Conservation (phyloP, 441 rosid species). For the Croton setiger region DNA sequence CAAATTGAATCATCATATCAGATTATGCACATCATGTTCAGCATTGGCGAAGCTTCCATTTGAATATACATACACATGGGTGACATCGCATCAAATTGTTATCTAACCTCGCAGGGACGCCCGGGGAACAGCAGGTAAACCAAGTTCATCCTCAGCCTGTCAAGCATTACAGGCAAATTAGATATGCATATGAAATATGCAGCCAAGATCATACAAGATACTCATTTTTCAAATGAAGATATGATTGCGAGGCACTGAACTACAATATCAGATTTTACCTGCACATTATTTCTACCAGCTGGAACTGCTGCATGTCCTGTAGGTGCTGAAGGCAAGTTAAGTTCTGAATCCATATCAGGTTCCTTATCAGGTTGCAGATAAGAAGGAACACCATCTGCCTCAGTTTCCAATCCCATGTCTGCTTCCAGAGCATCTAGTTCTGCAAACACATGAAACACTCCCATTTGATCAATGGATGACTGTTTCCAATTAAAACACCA, state of each 20-base stretch:
- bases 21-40: constrained; percentile 19
- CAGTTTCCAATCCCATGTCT: constrained; percentile 87
- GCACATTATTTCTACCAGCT: constrained; percentile 53
- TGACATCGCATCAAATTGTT: constrained; percentile 2
- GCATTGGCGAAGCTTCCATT: constrained; percentile 15
- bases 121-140: constrained; percentile 83
- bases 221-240: constrained; percentile 2
- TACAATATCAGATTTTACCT: constrained; percentile 39
- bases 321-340: constrained; percentile 88
- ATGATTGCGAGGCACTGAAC: background rate
- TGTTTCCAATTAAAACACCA: background rate
- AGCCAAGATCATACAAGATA: too few relatives aligned
- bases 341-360: constrained; percentile 68
- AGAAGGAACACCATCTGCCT: constrained; percentile 80
- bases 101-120: constrained; percentile 72
- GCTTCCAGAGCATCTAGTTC: constrained; percentile 97
- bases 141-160: constrained; percentile 85
- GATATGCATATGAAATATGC: background rate
- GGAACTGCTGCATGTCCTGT: constrained; percentile 47
- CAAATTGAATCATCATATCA: constrained; percentile 1
- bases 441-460: constrained; percentile 24
- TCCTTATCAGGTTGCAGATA: constrained; percentile 89
- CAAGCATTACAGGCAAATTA: constrained; percentile 16
- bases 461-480: background rate
- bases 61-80: constrained; percentile 14